These are phyloP conservation scores for Stachybotrys elegans DNA, from an alignment of 2,329 filamentous ascomycete genomes.

Conservation along the genomic window DNA sequence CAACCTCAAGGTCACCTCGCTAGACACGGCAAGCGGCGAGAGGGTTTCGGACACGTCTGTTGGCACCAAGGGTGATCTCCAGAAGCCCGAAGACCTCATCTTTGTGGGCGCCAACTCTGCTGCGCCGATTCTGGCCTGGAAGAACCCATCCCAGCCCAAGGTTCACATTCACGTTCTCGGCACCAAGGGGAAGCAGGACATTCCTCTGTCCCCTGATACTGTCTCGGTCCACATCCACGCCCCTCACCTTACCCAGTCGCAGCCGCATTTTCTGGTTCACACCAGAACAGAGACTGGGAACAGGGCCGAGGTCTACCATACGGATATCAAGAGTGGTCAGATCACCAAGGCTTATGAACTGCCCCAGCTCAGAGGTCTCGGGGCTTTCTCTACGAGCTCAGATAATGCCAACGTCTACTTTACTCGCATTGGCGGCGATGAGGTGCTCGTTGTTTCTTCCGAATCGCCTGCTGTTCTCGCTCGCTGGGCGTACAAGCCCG, in stretches of 20 bases:
- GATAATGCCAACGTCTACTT: slow-evolving; percentile 83
- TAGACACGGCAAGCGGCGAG: slow-evolving; percentile 70
- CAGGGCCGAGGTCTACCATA: slow-evolving; percentile 81
- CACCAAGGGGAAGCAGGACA: slow-evolving; percentile 50
- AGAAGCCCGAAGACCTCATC: slow-evolving; percentile 58
- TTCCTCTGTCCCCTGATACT: slow-evolving; percentile 43
- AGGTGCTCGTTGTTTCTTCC: slow-evolving; percentile 71
- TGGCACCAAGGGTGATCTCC: slow-evolving; percentile 69
- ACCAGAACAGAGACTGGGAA: slow-evolving; percentile 65
- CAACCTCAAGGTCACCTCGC: slow-evolving; percentile 67
- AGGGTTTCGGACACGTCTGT: slow-evolving; percentile 67
- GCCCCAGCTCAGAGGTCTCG: slow-evolving; percentile 63
- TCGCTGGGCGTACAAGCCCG: slow-evolving; percentile 60
- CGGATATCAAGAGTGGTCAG: slow-evolving; percentile 64
- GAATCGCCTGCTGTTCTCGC: slow-evolving; percentile 70
- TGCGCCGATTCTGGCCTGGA: slow-evolving; percentile 71
- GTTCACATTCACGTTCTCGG: slow-evolving; percentile 69
- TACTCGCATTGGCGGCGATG: slow-evolving; percentile 70
- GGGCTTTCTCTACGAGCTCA: slow-evolving; percentile 74
- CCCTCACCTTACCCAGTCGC: slow-evolving; percentile 64
- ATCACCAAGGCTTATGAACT: slow-evolving; percentile 77
- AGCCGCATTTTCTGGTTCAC: slow-evolving; percentile 81
- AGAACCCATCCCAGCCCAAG: slow-evolving; percentile 55
- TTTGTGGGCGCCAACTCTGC: slow-evolving; percentile 73
- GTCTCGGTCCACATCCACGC: slow-evolving; percentile 63